Base-by-base conservation (phyloP, 176 grass and related monocot genomes). In the Bolboschoenus planiculmis region DNA sequence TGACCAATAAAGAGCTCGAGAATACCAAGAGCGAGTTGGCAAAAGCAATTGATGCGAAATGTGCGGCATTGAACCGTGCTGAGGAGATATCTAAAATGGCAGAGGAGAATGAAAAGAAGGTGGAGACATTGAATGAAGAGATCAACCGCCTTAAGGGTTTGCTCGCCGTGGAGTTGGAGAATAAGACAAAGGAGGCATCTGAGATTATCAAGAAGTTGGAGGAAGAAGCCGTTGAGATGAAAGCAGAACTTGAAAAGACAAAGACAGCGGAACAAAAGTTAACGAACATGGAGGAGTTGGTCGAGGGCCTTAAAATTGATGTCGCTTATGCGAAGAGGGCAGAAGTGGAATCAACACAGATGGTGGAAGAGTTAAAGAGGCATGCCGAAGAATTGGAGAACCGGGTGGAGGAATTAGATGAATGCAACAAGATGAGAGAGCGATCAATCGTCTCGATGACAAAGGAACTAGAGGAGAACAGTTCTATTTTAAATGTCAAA, bases 241-340 rank as follows among this genome's bases (percentile, higher is more conserved):
- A 84, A 79, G 79, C 59, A 0, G 87, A 88, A 71, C 80, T 91
- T 8, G 70, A 79, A 35, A 88, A 65, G 72, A 85, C 90, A 57
- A 91, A 65, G 85, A 84, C 39, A 33, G 57, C 79, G 2, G 85
- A 85, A 87, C 76, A 85, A 61, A 91, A 90, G 79, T 87, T 92
- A 4, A 39, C 13, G 55, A 51, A 61, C 65, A 68, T 83, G 84
- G 89, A 83, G 34, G 29, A 74, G 54, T 23, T 78, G 11, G 40
- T 81, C 3, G 78, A 94, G 48, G 88, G 78, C 39, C 90, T 97
- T 83, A 90, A 21, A 42, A 78, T 89, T 34, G 88, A 97, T 80
- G 67, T 94, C 14, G 87, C 86, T 20, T 86, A 87, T 81, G 83
- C 87, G 18, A 97, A 89, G 86, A 70, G 87, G 37, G 85, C 85